phyloP scores from a whole-genome alignment of 2,329 filamentous ascomycete genomes.

The Dactylellina haptotyla region DNA sequence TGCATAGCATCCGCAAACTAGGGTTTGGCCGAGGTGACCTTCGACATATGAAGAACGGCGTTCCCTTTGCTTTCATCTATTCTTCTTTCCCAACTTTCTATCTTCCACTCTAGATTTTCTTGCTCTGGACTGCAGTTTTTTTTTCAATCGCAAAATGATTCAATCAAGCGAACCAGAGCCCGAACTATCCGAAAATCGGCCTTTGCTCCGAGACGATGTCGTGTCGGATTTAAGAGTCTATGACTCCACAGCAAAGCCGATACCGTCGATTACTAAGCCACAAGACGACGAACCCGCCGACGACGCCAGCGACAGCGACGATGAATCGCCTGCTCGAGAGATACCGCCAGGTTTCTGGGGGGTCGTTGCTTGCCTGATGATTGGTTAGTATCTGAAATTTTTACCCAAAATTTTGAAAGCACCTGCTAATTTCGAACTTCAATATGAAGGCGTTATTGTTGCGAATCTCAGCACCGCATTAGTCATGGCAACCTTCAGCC shows the following conservation, averaged over 20 bases:
- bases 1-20: neutral
- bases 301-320: neutral
- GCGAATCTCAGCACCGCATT: conserved; percentile 73
- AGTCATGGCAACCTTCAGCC: conserved; percentile 72
- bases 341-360: conserved; percentile 43
- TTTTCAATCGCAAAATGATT: conserved; percentile 20
- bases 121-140: neutral
- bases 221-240: neutral
- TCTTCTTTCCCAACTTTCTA: neutral
- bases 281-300: conserved; percentile 2
- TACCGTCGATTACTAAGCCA: neutral
- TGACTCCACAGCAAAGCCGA: conserved; percentile 4
- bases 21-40: neutral
- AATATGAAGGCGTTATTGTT: conserved; percentile 76
- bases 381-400: conserved; percentile 11
- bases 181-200: conserved; percentile 13
- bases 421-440: no score
- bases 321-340: conserved; percentile 1
- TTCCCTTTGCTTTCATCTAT: neutral
- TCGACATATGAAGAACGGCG: neutral
- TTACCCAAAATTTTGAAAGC: neutral
- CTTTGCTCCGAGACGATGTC: conserved; percentile 8
- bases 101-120: neutral
- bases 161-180: conserved; percentile 11
- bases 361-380: conserved; percentile 44